phyloP scores from a whole-genome alignment of 306 rosid species.

The Phaseolus lunatus region DNA sequence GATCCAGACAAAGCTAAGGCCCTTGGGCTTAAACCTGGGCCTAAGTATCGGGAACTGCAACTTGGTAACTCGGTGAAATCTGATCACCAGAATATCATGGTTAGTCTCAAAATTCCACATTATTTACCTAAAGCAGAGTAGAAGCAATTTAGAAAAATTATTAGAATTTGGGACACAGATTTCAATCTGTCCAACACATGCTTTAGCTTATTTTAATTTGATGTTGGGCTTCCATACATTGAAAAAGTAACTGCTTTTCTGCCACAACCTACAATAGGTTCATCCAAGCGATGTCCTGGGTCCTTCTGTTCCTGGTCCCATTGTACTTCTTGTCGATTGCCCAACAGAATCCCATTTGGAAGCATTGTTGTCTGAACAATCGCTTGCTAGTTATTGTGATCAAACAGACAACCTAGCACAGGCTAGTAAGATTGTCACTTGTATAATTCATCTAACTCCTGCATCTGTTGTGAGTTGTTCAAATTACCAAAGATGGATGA shows the following conservation, averaged over 20 bases:
- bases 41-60: conserved; percentile 82
- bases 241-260: conserved; percentile 38
- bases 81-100: conserved; percentile 74
- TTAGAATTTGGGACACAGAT: neutral
- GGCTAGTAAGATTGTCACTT: conserved; percentile 63
- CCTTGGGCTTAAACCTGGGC: conserved; percentile 82
- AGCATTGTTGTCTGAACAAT: conserved; percentile 62
- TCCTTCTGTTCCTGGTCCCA: conserved; percentile 92
- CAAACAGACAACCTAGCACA: conserved; percentile 56
- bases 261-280: conserved; percentile 62
- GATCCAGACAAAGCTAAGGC: conserved; percentile 78
- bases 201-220: conserved; percentile 37
- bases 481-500: conserved; percentile 87
- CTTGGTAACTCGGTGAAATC: conserved; percentile 84
- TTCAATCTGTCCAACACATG: conserved; percentile 29
- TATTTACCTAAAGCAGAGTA: conserved; percentile 35
- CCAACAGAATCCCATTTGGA: conserved; percentile 85
- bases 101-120: conserved; percentile 50
- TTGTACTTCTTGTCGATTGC: conserved; percentile 92
- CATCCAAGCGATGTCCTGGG: conserved; percentile 93
- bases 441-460: conserved; percentile 88
- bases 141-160: conserved; percentile 20
- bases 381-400: conserved; percentile 62
- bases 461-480: conserved; percentile 62
- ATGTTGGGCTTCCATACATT: conserved; percentile 34